Percentiles rank a stretch among this genome's conserved stretches.
Conservation (phyloP, 495 filamentous ascomycete genomes). For the Penicillium desertorum region DNA sequence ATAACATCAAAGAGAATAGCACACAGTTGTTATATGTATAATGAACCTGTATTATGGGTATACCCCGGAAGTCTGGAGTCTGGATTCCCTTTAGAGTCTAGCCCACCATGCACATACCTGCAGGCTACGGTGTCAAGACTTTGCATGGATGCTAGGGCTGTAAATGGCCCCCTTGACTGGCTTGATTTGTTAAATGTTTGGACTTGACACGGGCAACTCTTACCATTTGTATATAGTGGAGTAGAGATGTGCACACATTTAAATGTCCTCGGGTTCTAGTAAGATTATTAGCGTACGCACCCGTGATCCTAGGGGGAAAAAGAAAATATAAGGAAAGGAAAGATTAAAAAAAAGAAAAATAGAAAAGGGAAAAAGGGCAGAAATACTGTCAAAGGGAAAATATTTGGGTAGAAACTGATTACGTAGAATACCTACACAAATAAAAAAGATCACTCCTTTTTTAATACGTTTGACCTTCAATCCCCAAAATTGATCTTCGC, state of each 20-base stretch:
- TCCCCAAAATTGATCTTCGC: constrained; percentile 32
- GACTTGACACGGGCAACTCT: no score
- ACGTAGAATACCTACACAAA: constrained; percentile 4
- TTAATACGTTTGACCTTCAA: constrained; percentile 9
- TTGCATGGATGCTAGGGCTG: constrained; percentile 12
- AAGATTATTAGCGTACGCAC: constrained; percentile 31
- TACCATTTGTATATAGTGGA: constrained; percentile 5
- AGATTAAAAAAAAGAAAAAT: constrained; percentile 1
- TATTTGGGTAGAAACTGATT: not conserved
- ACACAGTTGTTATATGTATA: constrained; percentile 2
- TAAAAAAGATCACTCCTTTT: constrained; percentile 10
- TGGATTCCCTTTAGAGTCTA: constrained; percentile 11
- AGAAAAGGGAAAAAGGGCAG: not conserved
- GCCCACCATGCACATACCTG: constrained; percentile 18
- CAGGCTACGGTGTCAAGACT: constrained; percentile 22
- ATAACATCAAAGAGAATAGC: not conserved
- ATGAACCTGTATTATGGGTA: not conserved
- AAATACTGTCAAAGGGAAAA: not conserved
- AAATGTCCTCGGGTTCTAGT: constrained; percentile 12
- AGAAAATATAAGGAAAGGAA: constrained; percentile 12
- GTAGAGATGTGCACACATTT: constrained; percentile 6
- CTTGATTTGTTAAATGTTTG: not conserved
- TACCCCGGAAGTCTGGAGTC: constrained; percentile 13
- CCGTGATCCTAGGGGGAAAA: constrained; percentile 18
- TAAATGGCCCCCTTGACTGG: constrained; percentile 2